phyloP scores from a whole-genome alignment of 2,329 filamentous ascomycete genomes.

The Aspergillus udagawae region DNA sequence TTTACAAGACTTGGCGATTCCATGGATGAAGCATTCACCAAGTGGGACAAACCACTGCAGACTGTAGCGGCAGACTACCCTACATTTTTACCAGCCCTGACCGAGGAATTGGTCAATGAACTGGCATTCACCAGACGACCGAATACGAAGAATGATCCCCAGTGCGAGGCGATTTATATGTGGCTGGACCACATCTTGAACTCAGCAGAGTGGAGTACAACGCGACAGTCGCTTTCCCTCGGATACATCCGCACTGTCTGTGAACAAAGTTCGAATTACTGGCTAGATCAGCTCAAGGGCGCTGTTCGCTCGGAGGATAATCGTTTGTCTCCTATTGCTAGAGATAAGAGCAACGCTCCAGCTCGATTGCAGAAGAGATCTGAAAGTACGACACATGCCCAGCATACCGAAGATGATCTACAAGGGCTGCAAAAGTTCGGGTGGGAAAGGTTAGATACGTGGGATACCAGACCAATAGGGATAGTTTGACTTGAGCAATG shows the following conservation, averaged over 20 bases:
- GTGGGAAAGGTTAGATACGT: conserved; percentile 26
- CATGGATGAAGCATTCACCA: conserved; percentile 25
- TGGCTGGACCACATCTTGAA: conserved; percentile 50
- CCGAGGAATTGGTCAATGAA: conserved; percentile 34
- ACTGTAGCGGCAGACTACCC: conserved; percentile 31
- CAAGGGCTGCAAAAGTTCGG: conserved; percentile 23
- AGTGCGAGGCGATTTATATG: conserved; percentile 42
- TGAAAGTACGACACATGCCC: neutral
- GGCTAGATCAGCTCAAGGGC: conserved; percentile 23
- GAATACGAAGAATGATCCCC: conserved; percentile 24
- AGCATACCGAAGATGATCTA: conserved; percentile 11
- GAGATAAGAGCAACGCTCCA: neutral
- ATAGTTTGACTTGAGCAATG: conserved; percentile 16
- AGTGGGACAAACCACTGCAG: conserved; percentile 36
- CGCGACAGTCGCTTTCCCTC: conserved; percentile 25
- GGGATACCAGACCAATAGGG: conserved; percentile 33
- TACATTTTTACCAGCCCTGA: conserved; percentile 36
- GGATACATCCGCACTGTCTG: conserved; percentile 34
- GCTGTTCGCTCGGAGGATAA: conserved; percentile 12
- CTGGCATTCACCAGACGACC: conserved; percentile 26
- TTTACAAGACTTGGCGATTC: conserved; percentile 22
- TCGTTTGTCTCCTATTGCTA: neutral
- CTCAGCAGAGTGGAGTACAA: conserved; percentile 33
- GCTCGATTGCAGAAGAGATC: neutral
- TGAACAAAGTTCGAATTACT: conserved; percentile 27